Percentiles rank a stretch among this genome's conserved stretches.
These are phyloP conservation scores for Backusella tarrabulga DNA, from an alignment of 192 early-diverging fungal genomes.

Conservation along the genomic window DNA sequence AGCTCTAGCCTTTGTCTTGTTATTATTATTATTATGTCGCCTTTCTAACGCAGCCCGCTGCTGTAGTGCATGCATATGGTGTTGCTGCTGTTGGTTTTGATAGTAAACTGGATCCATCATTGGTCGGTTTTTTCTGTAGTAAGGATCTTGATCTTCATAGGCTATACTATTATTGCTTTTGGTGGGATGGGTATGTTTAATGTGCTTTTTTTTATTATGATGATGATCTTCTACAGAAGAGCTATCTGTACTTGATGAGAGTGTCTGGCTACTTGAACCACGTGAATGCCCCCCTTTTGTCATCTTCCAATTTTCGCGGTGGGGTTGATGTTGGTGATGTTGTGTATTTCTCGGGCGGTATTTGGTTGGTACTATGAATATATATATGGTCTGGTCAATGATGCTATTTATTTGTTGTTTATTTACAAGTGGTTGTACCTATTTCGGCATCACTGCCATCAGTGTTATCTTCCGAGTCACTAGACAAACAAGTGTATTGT, in stretches of 20 bases:
- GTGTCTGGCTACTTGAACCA: neutral
- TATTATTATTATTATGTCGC: neutral
- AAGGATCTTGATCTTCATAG: neutral
- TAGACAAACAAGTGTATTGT: neutral
- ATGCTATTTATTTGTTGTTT: neutral
- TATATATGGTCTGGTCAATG: neutral
- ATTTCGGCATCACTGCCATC: conserved; percentile 1
- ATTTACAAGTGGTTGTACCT: neutral
- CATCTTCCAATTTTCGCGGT: neutral
- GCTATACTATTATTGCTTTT: neutral
- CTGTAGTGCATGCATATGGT: neutral
- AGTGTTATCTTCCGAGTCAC: conserved; percentile 10
- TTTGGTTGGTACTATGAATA: neutral
- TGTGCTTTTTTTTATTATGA: neutral
- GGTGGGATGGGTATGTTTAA: neutral
- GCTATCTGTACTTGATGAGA: neutral
- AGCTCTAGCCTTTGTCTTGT: neutral
- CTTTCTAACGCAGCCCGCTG: neutral
- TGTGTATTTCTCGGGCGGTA: neutral
- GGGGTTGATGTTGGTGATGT: neutral
- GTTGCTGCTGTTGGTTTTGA: conserved; percentile 5
- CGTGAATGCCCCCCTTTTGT: neutral
- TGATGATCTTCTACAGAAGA: neutral
- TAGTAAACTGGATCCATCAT: conserved; percentile 16
- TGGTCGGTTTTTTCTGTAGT: conserved; percentile 1